Percentiles rank a stretch among this genome's conserved stretches.
Conservation (phyloP, 1,284 basidiomycete species). For the Cryptococcus hybrid region DNA sequence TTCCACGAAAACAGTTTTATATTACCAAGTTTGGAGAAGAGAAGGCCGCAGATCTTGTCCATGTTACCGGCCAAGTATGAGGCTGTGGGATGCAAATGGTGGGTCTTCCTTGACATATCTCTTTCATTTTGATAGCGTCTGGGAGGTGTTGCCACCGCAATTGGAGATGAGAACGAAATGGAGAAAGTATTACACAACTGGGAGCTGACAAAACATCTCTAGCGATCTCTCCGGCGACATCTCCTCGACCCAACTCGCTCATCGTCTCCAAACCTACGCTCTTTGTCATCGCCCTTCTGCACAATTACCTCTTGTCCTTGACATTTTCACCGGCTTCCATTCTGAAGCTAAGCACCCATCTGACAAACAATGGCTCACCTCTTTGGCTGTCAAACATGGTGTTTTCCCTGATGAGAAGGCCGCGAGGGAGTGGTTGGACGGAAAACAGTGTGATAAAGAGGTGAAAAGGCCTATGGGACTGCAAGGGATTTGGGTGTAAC, state of each 20-base stretch:
- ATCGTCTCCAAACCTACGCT: conserved; percentile 43
- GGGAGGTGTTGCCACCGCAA: background rate
- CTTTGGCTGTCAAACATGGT: conserved; percentile 41
- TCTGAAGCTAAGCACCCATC: conserved; percentile 45
- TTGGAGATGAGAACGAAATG: background rate
- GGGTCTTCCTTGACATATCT: conserved; percentile 11
- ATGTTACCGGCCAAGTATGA: conserved; percentile 39
- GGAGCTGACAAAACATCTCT: background rate
- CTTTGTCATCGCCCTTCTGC: conserved; percentile 36
- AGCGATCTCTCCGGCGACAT: conserved; percentile 43
- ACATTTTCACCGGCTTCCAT: conserved; percentile 47
- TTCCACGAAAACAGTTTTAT: conserved; percentile 32
- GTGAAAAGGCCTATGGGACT: conserved; percentile 37
- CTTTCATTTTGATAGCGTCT: background rate
- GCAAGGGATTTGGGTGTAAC: conserved; percentile 47
- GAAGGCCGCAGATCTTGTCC: conserved; percentile 33
- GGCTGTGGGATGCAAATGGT: conserved; percentile 47
- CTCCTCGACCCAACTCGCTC: conserved; percentile 45
- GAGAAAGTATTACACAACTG: no score
- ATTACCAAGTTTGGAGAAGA: conserved; percentile 45
- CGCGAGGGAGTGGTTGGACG: conserved; percentile 35
- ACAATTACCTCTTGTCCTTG: conserved; percentile 41
- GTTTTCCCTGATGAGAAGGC: conserved; percentile 38
- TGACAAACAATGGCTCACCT: conserved; percentile 38
- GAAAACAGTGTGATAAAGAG: conserved; percentile 36